phyloP scores from a whole-genome alignment of 164 flowering plant genomes.

The Tinospora cordifolia region DNA sequence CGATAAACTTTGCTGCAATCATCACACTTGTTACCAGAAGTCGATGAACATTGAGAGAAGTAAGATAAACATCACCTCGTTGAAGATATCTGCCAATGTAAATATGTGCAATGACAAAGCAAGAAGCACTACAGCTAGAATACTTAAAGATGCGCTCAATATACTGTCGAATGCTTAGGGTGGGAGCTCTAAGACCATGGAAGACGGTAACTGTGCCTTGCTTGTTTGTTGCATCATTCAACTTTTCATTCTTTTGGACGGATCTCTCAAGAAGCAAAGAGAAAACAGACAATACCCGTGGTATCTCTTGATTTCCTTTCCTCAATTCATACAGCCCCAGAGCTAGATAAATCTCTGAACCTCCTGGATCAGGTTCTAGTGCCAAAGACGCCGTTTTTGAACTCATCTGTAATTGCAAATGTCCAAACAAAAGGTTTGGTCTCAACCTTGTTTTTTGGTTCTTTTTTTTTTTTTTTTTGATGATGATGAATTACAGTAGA shows the following conservation, averaged over 20 bases:
- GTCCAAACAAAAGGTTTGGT: background rate
- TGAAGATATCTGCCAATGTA: conserved; percentile 64
- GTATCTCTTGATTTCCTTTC: conserved; percentile 37
- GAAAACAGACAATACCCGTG: conserved; percentile 45
- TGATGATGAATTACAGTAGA: background rate
- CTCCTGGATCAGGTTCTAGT: conserved; percentile 25
- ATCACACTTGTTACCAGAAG: conserved; percentile 72
- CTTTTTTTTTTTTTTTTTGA: too few relatives aligned
- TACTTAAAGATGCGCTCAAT: conserved; percentile 82
- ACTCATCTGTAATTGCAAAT: background rate
- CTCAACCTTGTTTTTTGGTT: too few relatives aligned
- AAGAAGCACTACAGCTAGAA: conserved; percentile 73
- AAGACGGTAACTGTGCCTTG: conserved; percentile 54
- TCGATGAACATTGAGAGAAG: conserved; percentile 78
- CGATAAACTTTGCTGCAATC: conserved; percentile 77
- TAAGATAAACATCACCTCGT: conserved; percentile 31
- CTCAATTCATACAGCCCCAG: conserved; percentile 45
- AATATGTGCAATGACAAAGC: conserved; percentile 71
- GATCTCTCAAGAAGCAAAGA: conserved; percentile 53
- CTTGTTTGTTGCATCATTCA: conserved; percentile 33
- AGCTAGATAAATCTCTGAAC: conserved; percentile 30
- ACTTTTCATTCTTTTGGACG: conserved; percentile 49
- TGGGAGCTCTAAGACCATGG: conserved; percentile 68
- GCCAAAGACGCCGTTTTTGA: conserved; percentile 38
- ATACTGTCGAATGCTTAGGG: conserved; percentile 54